Evolutionary conservation across 352 stramenopile species (phyloP), one percentile per base, ranked within the genome.

Genomic region (Phytophthora tentaculata): DNA sequence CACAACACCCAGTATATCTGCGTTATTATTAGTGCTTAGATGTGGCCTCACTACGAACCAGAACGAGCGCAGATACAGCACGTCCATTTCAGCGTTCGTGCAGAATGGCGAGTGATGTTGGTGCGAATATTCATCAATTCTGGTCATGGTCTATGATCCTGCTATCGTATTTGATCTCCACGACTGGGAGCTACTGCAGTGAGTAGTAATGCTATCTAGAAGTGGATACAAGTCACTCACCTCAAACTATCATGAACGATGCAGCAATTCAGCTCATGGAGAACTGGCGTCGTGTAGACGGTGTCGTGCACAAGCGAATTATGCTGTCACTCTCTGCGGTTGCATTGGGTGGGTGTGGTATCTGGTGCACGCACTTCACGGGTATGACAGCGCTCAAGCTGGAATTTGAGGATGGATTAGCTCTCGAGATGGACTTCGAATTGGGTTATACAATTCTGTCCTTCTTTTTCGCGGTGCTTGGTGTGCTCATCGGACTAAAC

Each of bases 201-300:
- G 65, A 49, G 80, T 79, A 20, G 26, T 24, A 39, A 3, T 14
- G 26, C 17, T 20, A 45, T 45, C n/a, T n/a, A n/a, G n/a, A n/a
- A n/a, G n/a, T n/a, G n/a, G n/a, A n/a, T 29, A 44, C 37, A 29
- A 50, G 29, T 3, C 53, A 0, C 37, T 64, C 17, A 64, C 8
- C 9, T n/a, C n/a, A 41, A 16, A 19, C 13, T 28, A 8, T 51
- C 12, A 14, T 71, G 37, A 10, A 43, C 48, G 20, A 49, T 51
- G n/a, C 39, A 90, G 82, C 80, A 19, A 88, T 90, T 53, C 82
- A 90, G 61, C 56, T 90, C 28, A 90, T 90, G 81, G 81, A 90
- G 49, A 83, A 88, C 50, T 90, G 82, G 82, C 82, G 80, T 10
- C 51, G 29, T 55, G 26, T 73, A 61, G 60, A 75, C 56, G 43